Conservation (phyloP, 768 basidiomycete genomes). For the Glaciozyma martinii region DNA sequence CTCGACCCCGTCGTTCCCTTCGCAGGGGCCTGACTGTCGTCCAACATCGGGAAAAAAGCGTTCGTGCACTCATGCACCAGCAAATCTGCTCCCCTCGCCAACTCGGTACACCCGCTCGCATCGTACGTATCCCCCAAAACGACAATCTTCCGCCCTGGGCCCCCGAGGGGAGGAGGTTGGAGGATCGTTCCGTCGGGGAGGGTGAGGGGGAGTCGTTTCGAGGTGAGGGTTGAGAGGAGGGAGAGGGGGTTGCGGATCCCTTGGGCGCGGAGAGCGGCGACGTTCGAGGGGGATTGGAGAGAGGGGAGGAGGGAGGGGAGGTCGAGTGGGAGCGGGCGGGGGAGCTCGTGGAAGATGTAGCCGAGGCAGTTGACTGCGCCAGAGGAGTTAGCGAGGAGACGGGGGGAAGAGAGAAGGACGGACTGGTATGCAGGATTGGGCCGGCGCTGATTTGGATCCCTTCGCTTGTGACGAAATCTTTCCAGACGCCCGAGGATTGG, state of each 20-base stretch:
- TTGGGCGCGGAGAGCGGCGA: slow-evolving; percentile 27
- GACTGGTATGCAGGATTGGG: slow-evolving; percentile 67
- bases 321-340: slow-evolving; percentile 65
- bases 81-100: slow-evolving; percentile 43
- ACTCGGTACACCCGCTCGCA: slow-evolving; percentile 30
- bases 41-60: slow-evolving; percentile 52
- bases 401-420: slow-evolving; percentile 27
- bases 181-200: slow-evolving; percentile 66
- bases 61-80: slow-evolving; percentile 82
- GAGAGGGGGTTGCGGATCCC: slow-evolving; percentile 55
- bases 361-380: slow-evolving; percentile 66
- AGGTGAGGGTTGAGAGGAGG: slow-evolving; percentile 57
- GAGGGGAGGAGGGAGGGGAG: slow-evolving; percentile 58
- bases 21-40: slow-evolving; percentile 34
- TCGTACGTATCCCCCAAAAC: slow-evolving; percentile 72
- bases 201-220: slow-evolving; percentile 54
- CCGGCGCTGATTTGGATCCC: slow-evolving; percentile 55
- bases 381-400: background rate
- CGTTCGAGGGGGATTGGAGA: slow-evolving; percentile 43
- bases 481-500: slow-evolving; percentile 60
- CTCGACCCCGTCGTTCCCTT: slow-evolving; percentile 39
- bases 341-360: slow-evolving; percentile 60
- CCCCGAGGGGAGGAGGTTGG: slow-evolving; percentile 48
- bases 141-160: slow-evolving; percentile 63
- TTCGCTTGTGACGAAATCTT: slow-evolving; percentile 46